phyloP scores from a whole-genome alignment of 2,329 filamentous ascomycete genomes.

The Hypoxylon rubiginosum region DNA sequence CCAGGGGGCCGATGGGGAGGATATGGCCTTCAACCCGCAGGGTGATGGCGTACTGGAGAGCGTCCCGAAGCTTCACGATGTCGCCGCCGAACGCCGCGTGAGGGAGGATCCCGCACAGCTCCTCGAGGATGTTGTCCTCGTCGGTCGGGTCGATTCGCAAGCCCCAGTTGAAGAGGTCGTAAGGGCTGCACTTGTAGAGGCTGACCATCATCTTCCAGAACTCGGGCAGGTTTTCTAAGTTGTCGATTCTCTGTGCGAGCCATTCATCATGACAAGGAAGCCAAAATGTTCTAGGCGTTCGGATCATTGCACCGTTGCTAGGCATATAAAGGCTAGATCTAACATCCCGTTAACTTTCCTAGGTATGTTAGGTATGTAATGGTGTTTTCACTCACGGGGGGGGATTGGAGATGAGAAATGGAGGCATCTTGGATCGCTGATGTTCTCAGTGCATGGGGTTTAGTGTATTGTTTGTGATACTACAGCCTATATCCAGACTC shows the following conservation, averaged over 20 bases:
- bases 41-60: not conserved
- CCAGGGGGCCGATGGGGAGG: not conserved
- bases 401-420: no score
- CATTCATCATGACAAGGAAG: not conserved
- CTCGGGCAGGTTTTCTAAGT: no score
- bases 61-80: not conserved
- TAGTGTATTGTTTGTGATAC: no score
- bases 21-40: not conserved
- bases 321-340: no score
- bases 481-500: no score
- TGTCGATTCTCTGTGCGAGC: not conserved
- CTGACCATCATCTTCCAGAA: not conserved
- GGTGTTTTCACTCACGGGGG: no score
- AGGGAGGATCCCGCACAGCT: not conserved
- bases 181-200: not conserved
- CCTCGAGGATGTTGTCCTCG: not conserved
- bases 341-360: no score
- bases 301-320: not conserved
- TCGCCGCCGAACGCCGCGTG: not conserved
- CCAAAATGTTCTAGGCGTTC: no score
- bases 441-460: no score
- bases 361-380: no score
- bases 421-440: no score
- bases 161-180: slow-evolving; percentile 1
- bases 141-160: not conserved